phyloP scores from a whole-genome alignment of 768 basidiomycete species.

The Russula lepida region DNA sequence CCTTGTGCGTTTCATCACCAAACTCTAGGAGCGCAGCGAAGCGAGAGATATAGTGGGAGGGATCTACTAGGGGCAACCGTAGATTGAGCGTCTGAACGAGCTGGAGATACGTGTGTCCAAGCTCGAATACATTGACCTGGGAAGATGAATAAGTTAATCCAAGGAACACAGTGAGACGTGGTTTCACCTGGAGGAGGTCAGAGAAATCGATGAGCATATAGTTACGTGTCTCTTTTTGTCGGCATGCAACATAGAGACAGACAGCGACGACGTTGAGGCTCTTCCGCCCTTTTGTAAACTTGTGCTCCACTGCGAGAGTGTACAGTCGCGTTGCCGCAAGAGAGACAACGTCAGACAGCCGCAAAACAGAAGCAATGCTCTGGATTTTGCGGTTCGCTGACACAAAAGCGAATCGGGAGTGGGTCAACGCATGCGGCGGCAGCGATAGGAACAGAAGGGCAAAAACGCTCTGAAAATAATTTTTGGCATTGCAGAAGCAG shows the following conservation, averaged over 20 bases:
- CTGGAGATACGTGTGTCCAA: slow-evolving; percentile 93
- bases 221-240: slow-evolving; percentile 82
- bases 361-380: slow-evolving; percentile 68
- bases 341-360: slow-evolving; percentile 70
- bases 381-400: slow-evolving; percentile 78
- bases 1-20: slow-evolving; percentile 85
- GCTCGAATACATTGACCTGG: slow-evolving; percentile 95
- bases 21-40: slow-evolving; percentile 94
- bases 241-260: slow-evolving; percentile 89
- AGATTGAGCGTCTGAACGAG: slow-evolving; percentile 83
- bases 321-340: slow-evolving; percentile 81
- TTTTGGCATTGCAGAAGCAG: neutral
- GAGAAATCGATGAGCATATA: slow-evolving; percentile 99
- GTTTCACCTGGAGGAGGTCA: slow-evolving; percentile 76
- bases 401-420: neutral
- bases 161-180: neutral
- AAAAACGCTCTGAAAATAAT: neutral
- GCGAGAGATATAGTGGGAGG: slow-evolving; percentile 92
- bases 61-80: slow-evolving; percentile 83
- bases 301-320: slow-evolving; percentile 88
- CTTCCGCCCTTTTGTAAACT: slow-evolving; percentile 88
- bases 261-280: slow-evolving; percentile 92
- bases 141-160: neutral
- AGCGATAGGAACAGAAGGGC: neutral
- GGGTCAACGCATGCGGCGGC: neutral